Evolutionary conservation across 2,329 filamentous ascomycete genomes (phyloP), one percentile per base, ranked within the genome.

Genomic region (Cladosporium sp.): DNA sequence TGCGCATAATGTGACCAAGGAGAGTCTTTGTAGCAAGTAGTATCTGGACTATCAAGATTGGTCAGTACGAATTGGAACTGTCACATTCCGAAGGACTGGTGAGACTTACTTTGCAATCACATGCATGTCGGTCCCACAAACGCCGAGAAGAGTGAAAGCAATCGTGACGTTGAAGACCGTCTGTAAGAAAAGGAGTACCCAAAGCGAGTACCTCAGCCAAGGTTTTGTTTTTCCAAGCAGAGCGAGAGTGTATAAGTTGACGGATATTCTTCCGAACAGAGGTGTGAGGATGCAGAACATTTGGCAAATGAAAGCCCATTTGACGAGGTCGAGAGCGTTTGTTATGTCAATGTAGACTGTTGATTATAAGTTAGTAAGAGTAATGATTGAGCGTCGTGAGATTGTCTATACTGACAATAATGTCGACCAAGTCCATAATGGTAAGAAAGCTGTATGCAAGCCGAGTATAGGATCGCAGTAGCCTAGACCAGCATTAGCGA

Each of bases 391-490:
- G n/a, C 32, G 15, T n/a, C n/a, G 12, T n/a, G 11, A 5, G 8
- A 35, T 20, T 27, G 18, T 5, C 2, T 2, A 33, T 19, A 15
- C 43, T 30, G 30, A 47, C 43, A 16, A 3, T 35, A 48, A 22
- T 48, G 45, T 25, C 45, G 45, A 33, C 45, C 45, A 19, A 48
- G 32, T 27, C 45, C 45, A 25, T 48, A 19, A 18, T 48, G 45
- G 4, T 48, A 48, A 12, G 45, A 22, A 15, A 48, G 36, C 20
- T 48, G 45, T 29, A 48, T 40, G 25, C 27, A 19, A 3, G 36
- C 18, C 16, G 45, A 39, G 13, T 48, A 48, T 15, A 13, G 25
- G 12, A 40, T 20, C 16, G 45, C 16, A 12, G 30, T 29, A 3
- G 19, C 27, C 45, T 48, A 18, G 4, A 7, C 5, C 12, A 12